phyloP scores from a whole-genome alignment of 2,329 filamentous ascomycete genomes.

The Monilinia fructigena region DNA sequence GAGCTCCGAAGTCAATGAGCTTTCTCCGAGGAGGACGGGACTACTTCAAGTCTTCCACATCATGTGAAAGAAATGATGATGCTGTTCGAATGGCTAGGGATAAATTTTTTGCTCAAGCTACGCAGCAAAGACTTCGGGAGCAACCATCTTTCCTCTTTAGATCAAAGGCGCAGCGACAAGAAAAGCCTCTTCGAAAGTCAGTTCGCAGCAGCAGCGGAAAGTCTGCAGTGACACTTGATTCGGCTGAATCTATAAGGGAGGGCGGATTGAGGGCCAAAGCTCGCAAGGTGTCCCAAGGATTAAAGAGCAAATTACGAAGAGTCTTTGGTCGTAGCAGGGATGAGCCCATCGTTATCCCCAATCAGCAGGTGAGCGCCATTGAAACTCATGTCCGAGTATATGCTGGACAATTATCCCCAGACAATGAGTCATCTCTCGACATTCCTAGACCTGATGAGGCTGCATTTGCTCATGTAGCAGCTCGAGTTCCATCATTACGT shows the following conservation, averaged over 20 bases:
- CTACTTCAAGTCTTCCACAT: constrained; percentile 28
- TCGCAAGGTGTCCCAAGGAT: constrained; percentile 59
- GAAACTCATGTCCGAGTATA: constrained; percentile 37
- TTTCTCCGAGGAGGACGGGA: constrained; percentile 46
- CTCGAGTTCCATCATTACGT: constrained; percentile 52
- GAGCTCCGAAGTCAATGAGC: constrained; percentile 56
- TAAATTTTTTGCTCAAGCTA: constrained; percentile 41
- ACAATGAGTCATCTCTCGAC: constrained; percentile 40
- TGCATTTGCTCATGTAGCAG: constrained; percentile 50
- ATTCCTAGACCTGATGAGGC: constrained; percentile 44
- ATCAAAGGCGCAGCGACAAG: constrained; percentile 39
- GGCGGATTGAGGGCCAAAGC: constrained; percentile 51
- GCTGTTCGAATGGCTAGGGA: constrained; percentile 43
- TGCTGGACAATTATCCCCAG: constrained; percentile 32
- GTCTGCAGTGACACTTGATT: constrained; percentile 36
- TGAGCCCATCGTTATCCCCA: constrained; percentile 44
- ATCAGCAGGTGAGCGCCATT: constrained; percentile 53
- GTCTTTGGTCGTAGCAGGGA: constrained; percentile 51
- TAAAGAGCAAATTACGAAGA: constrained; percentile 61
- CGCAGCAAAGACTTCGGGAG: constrained; percentile 42
- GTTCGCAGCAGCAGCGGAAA: constrained; percentile 48
- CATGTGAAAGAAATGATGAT: constrained; percentile 39
- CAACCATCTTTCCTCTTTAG: constrained; percentile 49
- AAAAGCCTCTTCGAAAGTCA: constrained; percentile 48
- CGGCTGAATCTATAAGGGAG: constrained; percentile 35